phyloP scores from a whole-genome alignment of 257 asterid genomes.

The Penstemon eatonii region DNA sequence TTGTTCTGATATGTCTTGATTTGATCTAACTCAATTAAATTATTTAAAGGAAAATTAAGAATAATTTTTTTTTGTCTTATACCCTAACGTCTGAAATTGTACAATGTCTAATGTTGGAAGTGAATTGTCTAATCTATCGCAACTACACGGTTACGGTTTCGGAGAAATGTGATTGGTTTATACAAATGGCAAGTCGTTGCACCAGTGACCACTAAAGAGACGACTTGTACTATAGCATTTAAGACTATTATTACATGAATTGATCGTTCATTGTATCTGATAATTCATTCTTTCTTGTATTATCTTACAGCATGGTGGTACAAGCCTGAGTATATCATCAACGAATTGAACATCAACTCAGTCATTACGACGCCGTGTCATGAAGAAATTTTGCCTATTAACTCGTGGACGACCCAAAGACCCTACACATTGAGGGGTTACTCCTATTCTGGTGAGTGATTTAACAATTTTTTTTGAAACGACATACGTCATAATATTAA shows the following conservation, averaged over 20 bases:
- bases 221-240: no score
- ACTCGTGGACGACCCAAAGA: conserved; percentile 80
- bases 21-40: no score
- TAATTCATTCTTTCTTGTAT: neutral
- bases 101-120: no score
- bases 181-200: neutral
- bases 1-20: no score
- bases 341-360: conserved; percentile 89
- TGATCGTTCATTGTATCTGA: no score
- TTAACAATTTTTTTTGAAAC: no score
- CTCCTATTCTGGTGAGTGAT: conserved; percentile 75
- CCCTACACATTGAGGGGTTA: conserved; percentile 88
- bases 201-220: neutral
- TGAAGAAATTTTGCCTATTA: conserved; percentile 83
- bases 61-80: no score
- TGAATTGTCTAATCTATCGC: no score
- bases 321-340: conserved; percentile 79
- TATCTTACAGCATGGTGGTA: conserved; percentile 88
- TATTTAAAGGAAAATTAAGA: no score
- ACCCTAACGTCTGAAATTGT: no score
- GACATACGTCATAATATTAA: no score
- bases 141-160: neutral
- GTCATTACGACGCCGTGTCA: conserved; percentile 92
- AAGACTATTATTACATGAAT: no score
- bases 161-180: neutral